These are phyloP conservation scores for Nicotiana benthamiana DNA, from an alignment of 257 asterid species.

Conservation along the genomic window DNA sequence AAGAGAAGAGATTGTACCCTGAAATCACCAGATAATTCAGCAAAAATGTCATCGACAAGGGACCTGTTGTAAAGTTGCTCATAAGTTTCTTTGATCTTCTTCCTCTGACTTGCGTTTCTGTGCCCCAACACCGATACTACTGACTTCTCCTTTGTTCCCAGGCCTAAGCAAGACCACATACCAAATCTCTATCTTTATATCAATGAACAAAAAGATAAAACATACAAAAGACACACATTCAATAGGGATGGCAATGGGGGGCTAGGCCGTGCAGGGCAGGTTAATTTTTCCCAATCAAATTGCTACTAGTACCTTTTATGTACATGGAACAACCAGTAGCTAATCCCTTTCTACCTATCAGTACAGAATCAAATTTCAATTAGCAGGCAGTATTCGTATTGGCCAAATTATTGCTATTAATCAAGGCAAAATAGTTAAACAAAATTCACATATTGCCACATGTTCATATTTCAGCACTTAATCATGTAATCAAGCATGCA, in stretches of 20 bases:
- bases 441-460: neutral
- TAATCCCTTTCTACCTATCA: neutral
- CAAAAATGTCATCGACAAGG: slow-evolving; percentile 37
- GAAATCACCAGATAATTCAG: slow-evolving; percentile 77
- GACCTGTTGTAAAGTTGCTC: slow-evolving; percentile 49
- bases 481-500: neutral
- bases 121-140: slow-evolving; percentile 52
- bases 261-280: neutral
- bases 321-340: neutral
- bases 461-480: neutral
- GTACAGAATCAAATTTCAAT: neutral
- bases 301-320: neutral
- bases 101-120: slow-evolving; percentile 60
- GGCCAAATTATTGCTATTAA: neutral
- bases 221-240: neutral
- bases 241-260: neutral
- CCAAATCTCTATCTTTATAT: neutral
- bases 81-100: slow-evolving; percentile 49
- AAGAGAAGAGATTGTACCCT: slow-evolving; percentile 28
- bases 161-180: slow-evolving; percentile 31
- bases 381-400: neutral
- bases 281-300: neutral
- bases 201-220: neutral
- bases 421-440: neutral
- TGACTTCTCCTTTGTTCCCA: slow-evolving; percentile 67